Conservation (phyloP, 2,329 filamentous ascomycete species). For the Fusarium sambucinum region DNA sequence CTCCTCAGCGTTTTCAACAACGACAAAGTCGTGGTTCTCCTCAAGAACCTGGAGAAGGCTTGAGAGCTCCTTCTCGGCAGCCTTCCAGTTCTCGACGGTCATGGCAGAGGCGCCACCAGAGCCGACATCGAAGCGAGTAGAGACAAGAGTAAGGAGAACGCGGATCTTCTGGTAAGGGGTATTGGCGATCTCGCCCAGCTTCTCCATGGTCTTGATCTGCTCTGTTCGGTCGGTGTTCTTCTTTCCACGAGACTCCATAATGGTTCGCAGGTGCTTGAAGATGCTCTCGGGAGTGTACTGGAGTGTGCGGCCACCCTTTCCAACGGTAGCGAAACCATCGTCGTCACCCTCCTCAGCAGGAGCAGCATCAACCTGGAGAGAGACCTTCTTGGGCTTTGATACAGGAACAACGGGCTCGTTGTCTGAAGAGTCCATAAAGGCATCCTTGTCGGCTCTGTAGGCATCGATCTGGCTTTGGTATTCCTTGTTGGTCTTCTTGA, state of each 20-base stretch:
- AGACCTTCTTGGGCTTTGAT: constrained; percentile 59
- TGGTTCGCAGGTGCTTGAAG: constrained; percentile 93
- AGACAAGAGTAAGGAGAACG: constrained; percentile 90
- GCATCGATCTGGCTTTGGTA: constrained; percentile 88
- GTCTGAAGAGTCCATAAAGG: constrained; percentile 87
- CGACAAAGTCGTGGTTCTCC: constrained; percentile 81
- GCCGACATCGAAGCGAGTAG: constrained; percentile 93
- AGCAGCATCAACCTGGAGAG: constrained; percentile 59
- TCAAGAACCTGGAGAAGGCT: constrained; percentile 84
- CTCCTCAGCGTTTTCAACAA: constrained; percentile 93
- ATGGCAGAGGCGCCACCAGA: constrained; percentile 83
- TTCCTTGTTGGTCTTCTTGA: constrained; percentile 99
- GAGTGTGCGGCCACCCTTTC: constrained; percentile 87
- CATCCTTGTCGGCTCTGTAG: constrained; percentile 87
- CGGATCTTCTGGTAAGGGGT: constrained; percentile 95
- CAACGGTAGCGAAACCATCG: constrained; percentile 89
- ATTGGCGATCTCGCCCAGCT: constrained; percentile 86
- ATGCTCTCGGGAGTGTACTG: constrained; percentile 98
- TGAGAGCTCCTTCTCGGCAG: constrained; percentile 87
- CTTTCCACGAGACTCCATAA: constrained; percentile 95
- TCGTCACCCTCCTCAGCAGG: constrained; percentile 73
- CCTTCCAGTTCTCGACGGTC: constrained; percentile 97
- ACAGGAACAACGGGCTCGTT: constrained; percentile 69
- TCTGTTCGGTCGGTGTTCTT: constrained; percentile 97
- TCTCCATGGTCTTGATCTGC: constrained; percentile 98